Evolutionary conservation across 768 basidiomycete species (phyloP), one percentile per base, ranked within the genome.

Genomic region (Sarcomyxa edulis): DNA sequence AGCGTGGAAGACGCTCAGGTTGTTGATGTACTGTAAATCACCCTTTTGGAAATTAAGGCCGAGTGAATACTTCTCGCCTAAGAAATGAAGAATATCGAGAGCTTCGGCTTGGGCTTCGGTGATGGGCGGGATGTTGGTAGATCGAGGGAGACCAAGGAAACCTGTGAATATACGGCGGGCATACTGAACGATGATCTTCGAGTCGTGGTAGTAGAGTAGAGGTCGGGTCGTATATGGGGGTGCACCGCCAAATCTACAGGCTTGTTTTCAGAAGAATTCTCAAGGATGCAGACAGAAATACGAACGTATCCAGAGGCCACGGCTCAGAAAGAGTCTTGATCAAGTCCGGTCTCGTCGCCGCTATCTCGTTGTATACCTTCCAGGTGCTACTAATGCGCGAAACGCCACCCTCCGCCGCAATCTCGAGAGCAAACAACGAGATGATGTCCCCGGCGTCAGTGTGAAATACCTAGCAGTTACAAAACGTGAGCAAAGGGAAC

Each of bases 11-110:
- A 71, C 43, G 0, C 67, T 61, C 45, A 71, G 43, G 41, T 61
- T 69, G 45, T 70, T 71, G 52, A 71, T 69, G 47, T 69, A 71
- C 45, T 71, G 69, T 23, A 71, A 69, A 43, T 71, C 69, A 26
- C 69, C 69, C 45, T 70, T 71, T 47, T 67, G 58, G 56, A 71
- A 69, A 37, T 70, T 69, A 40, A 70, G 53, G 4, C 52, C 63
- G 2, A 72, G 54, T 21, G 62, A 61, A 45, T 62, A 63, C 39
- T 66, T 67, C 44, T 69, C 65, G 2, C 66, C 68, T 10, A 65
- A 42, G 48, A 66, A 72, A 40, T 70, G 69, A 20, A 72, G 45
- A 1, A 62, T 62, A 42, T 72, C 69, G 11, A 72, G 51, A 6
- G 69, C 69, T 43, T 72, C 69, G 6, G 69, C 69, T 39, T 72